Conservation (phyloP, 1,284 basidiomycete species). For the Sparassis latifolia region DNA sequence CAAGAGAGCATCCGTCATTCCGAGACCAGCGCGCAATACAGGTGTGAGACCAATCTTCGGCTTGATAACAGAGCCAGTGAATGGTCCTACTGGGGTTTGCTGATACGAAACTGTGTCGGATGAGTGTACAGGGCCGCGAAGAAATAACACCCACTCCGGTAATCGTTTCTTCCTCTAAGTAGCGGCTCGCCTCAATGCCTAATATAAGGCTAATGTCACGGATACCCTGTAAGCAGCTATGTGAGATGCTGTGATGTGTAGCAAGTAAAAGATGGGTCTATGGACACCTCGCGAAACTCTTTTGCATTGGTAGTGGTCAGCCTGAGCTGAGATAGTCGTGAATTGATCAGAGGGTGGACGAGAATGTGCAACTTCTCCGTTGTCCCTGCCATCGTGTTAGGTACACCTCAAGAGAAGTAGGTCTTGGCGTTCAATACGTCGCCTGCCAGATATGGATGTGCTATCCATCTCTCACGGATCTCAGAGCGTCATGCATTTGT, state of each 20-base stretch:
- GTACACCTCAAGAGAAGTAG: too few species aligned
- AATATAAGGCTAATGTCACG: constrained; percentile 67
- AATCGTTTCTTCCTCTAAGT: constrained; percentile 54
- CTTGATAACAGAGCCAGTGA: constrained; percentile 61
- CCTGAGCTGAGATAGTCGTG: constrained; percentile 67
- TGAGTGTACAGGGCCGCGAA: neutral
- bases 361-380: constrained; percentile 43
- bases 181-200: constrained; percentile 69
- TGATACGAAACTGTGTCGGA: constrained; percentile 19
- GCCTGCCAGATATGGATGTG: too few species aligned
- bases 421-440: too few species aligned
- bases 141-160: constrained; percentile 43
- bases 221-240: constrained; percentile 42
- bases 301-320: constrained; percentile 56
- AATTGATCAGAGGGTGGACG: constrained; percentile 68
- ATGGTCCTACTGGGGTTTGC: constrained; percentile 62
- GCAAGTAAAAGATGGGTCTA: neutral
- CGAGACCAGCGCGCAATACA: constrained; percentile 87
- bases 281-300: constrained; percentile 69
- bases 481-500: too few species aligned
- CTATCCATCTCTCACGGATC: too few species aligned
- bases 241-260: neutral
- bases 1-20: constrained; percentile 87
- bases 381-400: constrained; percentile 18
- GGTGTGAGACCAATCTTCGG: constrained; percentile 83